Evolutionary conservation across 768 basidiomycete species (phyloP), one percentile per base, ranked within the genome.

Genomic region (Auricularia auricula-judae): DNA sequence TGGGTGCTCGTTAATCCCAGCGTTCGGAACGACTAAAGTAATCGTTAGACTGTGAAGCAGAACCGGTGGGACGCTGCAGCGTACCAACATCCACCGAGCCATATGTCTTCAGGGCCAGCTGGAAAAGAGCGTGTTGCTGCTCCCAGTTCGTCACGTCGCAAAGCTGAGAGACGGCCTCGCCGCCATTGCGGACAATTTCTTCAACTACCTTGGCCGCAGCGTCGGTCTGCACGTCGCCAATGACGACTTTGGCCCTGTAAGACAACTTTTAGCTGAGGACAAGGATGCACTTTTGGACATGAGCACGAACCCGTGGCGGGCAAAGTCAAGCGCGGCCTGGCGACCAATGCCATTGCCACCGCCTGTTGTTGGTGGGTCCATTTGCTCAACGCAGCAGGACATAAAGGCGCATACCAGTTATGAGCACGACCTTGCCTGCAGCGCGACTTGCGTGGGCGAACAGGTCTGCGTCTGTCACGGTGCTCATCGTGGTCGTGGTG

Each of bases 111-210:
- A 81, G 72, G 3, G 82, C 81, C 36, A 78, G 70, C 63, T 83
- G 80, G 66, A 84, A 85, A 68, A 85, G 66, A 3, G 76, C 74
- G 7, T 81, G 76, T 63, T 81, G 80, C 59, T 85, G 78, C 4
- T 85, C 83, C 78, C 82, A 86, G 0, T 73, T 69, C 4, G 77
- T 77, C 42, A 86, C 84, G 68, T 85, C 75, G 69, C 82, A 84
- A 61, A 72, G 74, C 35, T 77, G 72, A 56, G 71, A 77, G 11
- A 74, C 68, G 5, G 81, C 83, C 23, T 76, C 68, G 3, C 83
- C 79, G 69, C 82, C 80, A 11, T 70, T 70, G 44, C 68, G 69
- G 62, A 71, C 69, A 63, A 83, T 82, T 54, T 80, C 76, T 3
- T 68, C 61, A 2, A 78, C 80, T 12, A 77, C 77, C 43, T 72